phyloP scores from a whole-genome alignment of 805 yeast genomes.

The Komagataella kurtzmanii region DNA sequence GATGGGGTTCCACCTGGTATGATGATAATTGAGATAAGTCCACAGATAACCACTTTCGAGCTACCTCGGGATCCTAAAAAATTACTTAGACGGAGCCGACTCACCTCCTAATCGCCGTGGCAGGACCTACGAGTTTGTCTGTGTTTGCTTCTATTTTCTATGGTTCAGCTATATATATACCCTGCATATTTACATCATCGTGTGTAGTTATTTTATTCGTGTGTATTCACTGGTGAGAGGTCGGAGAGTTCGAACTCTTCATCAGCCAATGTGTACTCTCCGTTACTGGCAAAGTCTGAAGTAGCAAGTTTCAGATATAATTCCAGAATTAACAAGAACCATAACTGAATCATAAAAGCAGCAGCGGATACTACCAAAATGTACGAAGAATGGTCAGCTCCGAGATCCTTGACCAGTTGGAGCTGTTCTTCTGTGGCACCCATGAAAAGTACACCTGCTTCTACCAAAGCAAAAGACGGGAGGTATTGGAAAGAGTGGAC shows the following conservation, averaged over 20 bases:
- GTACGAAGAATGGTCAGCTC: conserved; percentile 80
- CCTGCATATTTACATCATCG: conserved; percentile 1
- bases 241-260: conserved; percentile 47
- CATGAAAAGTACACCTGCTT: conserved; percentile 79
- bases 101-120: background rate
- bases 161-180: background rate
- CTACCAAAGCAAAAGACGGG: conserved; percentile 70
- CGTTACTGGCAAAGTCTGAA: background rate
- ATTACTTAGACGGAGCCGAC: too few species aligned
- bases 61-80: background rate
- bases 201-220: background rate
- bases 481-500: conserved; percentile 70
- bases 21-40: background rate
- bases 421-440: conserved; percentile 88
- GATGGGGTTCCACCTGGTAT: background rate
- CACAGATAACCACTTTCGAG: background rate
- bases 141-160: background rate
- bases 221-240: conserved; percentile 11
- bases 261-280: conserved; percentile 30
- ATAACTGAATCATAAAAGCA: conserved; percentile 57
- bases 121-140: background rate
- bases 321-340: conserved; percentile 47
- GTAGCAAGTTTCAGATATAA: conserved; percentile 29
- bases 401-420: conserved; percentile 50
- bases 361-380: conserved; percentile 58